Percentiles rank a stretch among this genome's conserved stretches.
Evolutionary conservation across 2,329 filamentous ascomycete genomes (phyloP).

Genomic region (Neoascochyta sp.): DNA sequence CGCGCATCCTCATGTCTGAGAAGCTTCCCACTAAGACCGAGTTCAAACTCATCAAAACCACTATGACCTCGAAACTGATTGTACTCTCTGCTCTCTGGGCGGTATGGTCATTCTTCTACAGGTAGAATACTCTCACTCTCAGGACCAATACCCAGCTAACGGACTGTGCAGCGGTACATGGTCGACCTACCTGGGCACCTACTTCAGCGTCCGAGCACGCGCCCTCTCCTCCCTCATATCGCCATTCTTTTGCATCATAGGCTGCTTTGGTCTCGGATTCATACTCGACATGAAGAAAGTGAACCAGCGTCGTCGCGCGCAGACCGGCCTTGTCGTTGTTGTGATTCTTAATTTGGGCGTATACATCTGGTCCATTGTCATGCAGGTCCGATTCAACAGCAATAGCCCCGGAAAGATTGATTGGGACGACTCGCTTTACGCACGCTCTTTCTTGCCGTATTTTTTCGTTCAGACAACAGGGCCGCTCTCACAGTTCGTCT

Average conservation of each 20-base stretch:
- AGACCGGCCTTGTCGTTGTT: slow-evolving; percentile 46
- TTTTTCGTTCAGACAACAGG: slow-evolving; percentile 49
- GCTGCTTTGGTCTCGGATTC: slow-evolving; percentile 50
- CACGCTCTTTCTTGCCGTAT: slow-evolving; percentile 46
- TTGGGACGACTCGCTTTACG: slow-evolving; percentile 45
- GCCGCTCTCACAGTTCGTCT: slow-evolving; percentile 25
- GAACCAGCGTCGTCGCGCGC: slow-evolving; percentile 51
- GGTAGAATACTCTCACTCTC: slow-evolving; percentile 5
- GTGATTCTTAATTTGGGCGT: slow-evolving; percentile 48
- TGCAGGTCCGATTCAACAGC: slow-evolving; percentile 43
- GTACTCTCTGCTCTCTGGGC: slow-evolving; percentile 43
- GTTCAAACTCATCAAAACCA: slow-evolving; percentile 41
- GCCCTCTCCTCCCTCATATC: slow-evolving; percentile 47
- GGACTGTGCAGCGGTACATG: slow-evolving; percentile 39
- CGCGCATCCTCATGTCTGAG: slow-evolving; percentile 43
- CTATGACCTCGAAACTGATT: slow-evolving; percentile 38
- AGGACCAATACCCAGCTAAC: slow-evolving; percentile 1
- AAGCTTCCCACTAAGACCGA: slow-evolving; percentile 40
- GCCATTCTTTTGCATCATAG: slow-evolving; percentile 50
- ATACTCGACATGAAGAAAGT: slow-evolving; percentile 65
- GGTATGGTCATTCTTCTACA: slow-evolving; percentile 48
- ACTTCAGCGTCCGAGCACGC: slow-evolving; percentile 45
- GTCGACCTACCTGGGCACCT: slow-evolving; percentile 46
- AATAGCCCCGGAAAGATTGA: slow-evolving; percentile 45
- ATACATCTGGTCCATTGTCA: slow-evolving; percentile 51